Evolutionary conservation across 768 basidiomycete genomes (phyloP).

Genomic region (Lactarius psammicola): DNA sequence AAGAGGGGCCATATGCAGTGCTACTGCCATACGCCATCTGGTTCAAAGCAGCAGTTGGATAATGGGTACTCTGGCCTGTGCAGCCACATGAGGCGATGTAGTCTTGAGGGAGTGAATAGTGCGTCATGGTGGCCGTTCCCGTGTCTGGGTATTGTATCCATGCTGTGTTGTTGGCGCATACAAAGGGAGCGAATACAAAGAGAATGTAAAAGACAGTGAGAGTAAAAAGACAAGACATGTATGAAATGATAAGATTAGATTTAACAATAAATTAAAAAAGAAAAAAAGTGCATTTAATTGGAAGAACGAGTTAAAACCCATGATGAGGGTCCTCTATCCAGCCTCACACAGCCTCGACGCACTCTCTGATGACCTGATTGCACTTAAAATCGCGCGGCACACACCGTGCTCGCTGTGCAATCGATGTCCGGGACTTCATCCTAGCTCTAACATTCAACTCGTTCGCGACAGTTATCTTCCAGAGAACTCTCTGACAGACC

Average conservation of each 20-base stretch:
- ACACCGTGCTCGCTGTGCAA: conserved; percentile 65
- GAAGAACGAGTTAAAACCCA: conserved; percentile 15
- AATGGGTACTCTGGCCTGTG: conserved; percentile 50
- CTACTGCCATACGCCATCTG: conserved; percentile 80
- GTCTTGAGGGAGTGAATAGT: conserved; percentile 55
- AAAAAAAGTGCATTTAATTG: conserved; percentile 5
- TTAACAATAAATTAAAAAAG: conserved; percentile 1
- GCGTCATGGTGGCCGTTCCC: conserved; percentile 76
- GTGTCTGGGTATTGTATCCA: conserved; percentile 66
- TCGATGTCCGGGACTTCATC: conserved; percentile 69
- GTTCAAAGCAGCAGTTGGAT: conserved; percentile 77
- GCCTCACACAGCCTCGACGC: conserved; percentile 50
- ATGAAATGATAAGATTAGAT: conserved; percentile 12
- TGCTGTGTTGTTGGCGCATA: conserved; percentile 31
- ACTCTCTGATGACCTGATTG: conserved; percentile 49
- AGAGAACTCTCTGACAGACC: conserved; percentile 49
- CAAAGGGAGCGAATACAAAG: conserved; percentile 28
- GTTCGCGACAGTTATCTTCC: conserved; percentile 49
- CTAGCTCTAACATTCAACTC: conserved; percentile 56
- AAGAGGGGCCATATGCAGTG: conserved; percentile 65
- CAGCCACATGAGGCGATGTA: conserved; percentile 79
- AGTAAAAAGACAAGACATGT: background rate
- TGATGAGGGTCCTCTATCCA: conserved; percentile 70
- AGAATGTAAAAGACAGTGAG: background rate
- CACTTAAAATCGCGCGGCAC: conserved; percentile 83